Evolutionary conservation across 495 filamentous ascomycete genomes (phyloP), one percentile per base, ranked within the genome.

Genomic region (Clohesyomyces aquaticus): DNA sequence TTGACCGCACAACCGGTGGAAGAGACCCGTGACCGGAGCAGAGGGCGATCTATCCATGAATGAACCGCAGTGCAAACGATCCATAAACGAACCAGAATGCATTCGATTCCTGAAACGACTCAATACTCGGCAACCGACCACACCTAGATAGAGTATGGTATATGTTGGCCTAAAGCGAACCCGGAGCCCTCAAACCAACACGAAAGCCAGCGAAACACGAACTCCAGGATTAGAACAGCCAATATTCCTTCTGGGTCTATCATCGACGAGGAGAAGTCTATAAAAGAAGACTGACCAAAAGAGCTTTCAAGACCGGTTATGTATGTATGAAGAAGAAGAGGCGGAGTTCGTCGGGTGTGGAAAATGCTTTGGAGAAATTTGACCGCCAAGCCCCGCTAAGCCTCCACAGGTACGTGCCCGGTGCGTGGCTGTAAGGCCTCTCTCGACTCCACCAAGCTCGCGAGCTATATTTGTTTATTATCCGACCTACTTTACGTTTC

Each of bases 161-260:
- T 23, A 67, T 68, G 65, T 68, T 49, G 59, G 59, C 65, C 59
- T 68, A 63, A 68, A 68, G 65, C 65, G 65, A 68, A 68, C 60
- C 65, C 65, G 46, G 48, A 55, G 58, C 65, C 60, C 65, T 54
- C 27, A 68, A 52, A 55, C 65, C 51, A 42, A 35, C 58, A 23
- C 16, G 29, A 59, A 58, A 46, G 65, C 55, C 59, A 49, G 56
- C 56, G 55, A 63, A n/a, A 59, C 6, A 21, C 27, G 65, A 63
- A 54, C 60, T 41, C 60, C 54, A 68, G 65, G 60, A 68, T 68
- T 68, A 68, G 65, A 68, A 68, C 61, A 59, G 65, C 53, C 59
- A 23, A 57, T 58, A 41, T 14, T 63, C 59, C 21, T 29, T 67
- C 59, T 68, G 21, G 65, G 65, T 68, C 59, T 23, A 57, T 63